A percentile compares a stretch with the other conserved stretches of the same genome.
phyloP scores from a whole-genome alignment of 2,329 filamentous ascomycete species.

The Thermothelomyces thermophilus region DNA sequence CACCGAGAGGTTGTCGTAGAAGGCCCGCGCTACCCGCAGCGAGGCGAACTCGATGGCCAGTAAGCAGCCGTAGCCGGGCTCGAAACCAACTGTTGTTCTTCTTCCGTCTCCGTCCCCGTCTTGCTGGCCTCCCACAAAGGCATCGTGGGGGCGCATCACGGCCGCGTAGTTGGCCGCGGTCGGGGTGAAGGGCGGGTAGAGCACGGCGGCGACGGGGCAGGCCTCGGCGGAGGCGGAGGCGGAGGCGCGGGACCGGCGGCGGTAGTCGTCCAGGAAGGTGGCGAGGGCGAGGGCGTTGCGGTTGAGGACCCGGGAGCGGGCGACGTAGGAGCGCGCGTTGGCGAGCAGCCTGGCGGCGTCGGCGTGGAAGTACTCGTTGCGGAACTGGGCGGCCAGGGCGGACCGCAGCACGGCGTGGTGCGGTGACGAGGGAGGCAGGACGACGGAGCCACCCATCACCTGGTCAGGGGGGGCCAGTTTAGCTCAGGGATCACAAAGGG shows the following conservation, averaged over 20 bases:
- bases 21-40: conserved; percentile 36
- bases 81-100: too few species aligned
- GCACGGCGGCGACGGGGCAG: conserved; percentile 38
- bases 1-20: conserved; percentile 44
- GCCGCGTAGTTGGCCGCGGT: conserved; percentile 33
- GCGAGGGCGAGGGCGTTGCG: conserved; percentile 48
- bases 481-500: background rate
- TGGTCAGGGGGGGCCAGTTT: background rate
- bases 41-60: conserved; percentile 44
- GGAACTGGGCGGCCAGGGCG: conserved; percentile 27
- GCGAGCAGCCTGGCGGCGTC: conserved; percentile 42
- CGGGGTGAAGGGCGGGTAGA: conserved; percentile 36
- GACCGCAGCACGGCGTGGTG: conserved; percentile 35
- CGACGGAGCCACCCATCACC: conserved; percentile 45
- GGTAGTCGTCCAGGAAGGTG: conserved; percentile 35
- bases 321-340: conserved; percentile 46
- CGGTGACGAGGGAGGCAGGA: conserved; percentile 42
- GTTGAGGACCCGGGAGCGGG: conserved; percentile 48
- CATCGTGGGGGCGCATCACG: conserved; percentile 30
- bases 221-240: too few species aligned
- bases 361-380: conserved; percentile 41
- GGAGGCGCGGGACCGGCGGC: conserved; percentile 38
- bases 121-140: too few species aligned
- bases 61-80: conserved; percentile 50
- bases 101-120: too few species aligned